Percentiles rank a stretch among this genome's conserved stretches.
These are phyloP conservation scores for Neonothopanus nambi DNA, from an alignment of 1,284 basidiomycete genomes.

Conservation along the genomic window DNA sequence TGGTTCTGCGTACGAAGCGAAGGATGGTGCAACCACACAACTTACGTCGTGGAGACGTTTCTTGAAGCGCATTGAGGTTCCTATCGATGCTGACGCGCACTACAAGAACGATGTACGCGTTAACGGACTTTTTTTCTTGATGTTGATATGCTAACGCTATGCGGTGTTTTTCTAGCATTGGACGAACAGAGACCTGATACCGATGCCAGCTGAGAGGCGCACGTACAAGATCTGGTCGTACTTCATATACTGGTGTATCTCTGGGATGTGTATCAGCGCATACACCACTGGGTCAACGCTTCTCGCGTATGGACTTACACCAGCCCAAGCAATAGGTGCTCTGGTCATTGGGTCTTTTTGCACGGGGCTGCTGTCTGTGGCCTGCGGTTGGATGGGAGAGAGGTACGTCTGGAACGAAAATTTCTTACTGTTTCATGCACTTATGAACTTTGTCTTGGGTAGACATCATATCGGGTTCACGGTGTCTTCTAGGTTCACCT, in stretches of 20 bases:
- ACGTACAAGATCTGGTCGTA: constrained; percentile 25
- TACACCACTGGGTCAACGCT: constrained; percentile 23
- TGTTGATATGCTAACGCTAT: neutral
- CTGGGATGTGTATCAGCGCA: constrained; percentile 23
- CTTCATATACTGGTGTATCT: constrained; percentile 25
- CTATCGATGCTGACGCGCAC: constrained; percentile 19
- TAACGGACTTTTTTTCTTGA: neutral
- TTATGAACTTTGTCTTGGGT: neutral
- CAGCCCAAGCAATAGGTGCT: constrained; percentile 21
- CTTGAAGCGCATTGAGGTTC: constrained; percentile 20
- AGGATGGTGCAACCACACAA: too few species aligned
- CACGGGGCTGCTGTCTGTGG: constrained; percentile 19
- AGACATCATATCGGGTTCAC: constrained; percentile 24
- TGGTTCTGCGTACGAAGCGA: too few species aligned
- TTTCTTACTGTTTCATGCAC: neutral
- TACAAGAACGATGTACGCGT: constrained; percentile 22
- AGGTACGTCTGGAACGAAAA: constrained; percentile 7
- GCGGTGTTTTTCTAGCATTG: constrained; percentile 17
- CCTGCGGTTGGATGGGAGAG: constrained; percentile 25
- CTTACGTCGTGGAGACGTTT: neutral
- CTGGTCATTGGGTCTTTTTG: constrained; percentile 20
- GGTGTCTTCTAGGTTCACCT: constrained; percentile 20
- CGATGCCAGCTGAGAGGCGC: constrained; percentile 22
- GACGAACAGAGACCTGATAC: constrained; percentile 25
- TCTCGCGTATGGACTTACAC: constrained; percentile 23